Percentiles rank a stretch among this genome's conserved stretches.
Conservation (phyloP, 225 moss, liverwort and hornwort species). For the Ulota crispa region DNA sequence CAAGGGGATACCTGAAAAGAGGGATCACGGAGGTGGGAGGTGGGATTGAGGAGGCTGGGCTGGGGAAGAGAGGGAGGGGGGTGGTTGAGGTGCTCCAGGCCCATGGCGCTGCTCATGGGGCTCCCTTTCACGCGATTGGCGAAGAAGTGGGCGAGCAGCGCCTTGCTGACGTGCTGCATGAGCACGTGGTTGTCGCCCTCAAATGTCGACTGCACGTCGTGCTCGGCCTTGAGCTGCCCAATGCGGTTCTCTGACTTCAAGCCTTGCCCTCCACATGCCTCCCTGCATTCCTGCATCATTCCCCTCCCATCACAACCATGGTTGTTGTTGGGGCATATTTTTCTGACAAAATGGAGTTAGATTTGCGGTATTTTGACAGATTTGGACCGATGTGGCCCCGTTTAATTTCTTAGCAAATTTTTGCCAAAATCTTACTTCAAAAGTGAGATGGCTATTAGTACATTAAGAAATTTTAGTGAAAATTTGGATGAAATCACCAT, state of each 20-base stretch:
- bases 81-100: slow-evolving; percentile 76
- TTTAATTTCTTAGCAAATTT: too few species aligned
- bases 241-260: slow-evolving; percentile 79
- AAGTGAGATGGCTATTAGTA: too few species aligned
- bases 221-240: slow-evolving; percentile 83
- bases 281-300: slow-evolving; percentile 95
- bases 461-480: too few species aligned
- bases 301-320: too few species aligned
- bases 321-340: too few species aligned
- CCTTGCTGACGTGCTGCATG: slow-evolving; percentile 99
- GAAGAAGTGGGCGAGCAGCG: slow-evolving; percentile 60
- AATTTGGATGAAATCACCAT: too few species aligned
- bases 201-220: slow-evolving; percentile 85
- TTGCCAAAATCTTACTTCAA: too few species aligned
- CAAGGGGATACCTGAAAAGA: slow-evolving; percentile 60
- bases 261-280: slow-evolving; percentile 95
- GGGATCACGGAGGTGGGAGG: slow-evolving; percentile 42
- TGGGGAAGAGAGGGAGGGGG: slow-evolving; percentile 36
- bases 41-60: neutral
- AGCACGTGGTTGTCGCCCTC: slow-evolving; percentile 97
- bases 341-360: too few species aligned
- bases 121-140: slow-evolving; percentile 41
- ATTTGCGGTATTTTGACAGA: too few species aligned
- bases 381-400: too few species aligned
- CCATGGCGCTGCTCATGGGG: slow-evolving; percentile 57